phyloP scores from a whole-genome alignment of 306 rosid species.

The Quercus alba region DNA sequence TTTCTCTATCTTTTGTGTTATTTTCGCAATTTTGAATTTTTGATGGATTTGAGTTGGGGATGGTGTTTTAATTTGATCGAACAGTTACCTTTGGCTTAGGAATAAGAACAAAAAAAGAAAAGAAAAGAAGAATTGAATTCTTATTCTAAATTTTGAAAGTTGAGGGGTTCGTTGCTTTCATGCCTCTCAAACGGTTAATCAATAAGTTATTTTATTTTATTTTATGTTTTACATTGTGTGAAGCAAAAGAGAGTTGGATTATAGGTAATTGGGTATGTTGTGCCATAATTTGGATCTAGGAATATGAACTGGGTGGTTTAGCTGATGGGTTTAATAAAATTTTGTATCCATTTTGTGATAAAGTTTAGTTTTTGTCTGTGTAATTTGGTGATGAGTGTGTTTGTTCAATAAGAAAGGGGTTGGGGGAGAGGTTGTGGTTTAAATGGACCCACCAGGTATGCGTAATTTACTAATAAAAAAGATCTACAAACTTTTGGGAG shows the following conservation, averaged over 20 bases:
- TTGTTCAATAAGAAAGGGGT: background rate
- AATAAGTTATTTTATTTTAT: no score
- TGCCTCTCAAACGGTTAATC: background rate
- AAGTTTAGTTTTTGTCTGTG: background rate
- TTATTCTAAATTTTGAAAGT: background rate
- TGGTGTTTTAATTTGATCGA: constrained; percentile 15
- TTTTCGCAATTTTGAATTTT: background rate
- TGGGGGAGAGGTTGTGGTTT: background rate
- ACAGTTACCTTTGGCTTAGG: constrained; percentile 6
- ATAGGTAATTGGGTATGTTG: background rate
- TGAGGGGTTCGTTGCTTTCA: background rate
- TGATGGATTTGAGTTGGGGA: background rate
- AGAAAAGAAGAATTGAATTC: background rate
- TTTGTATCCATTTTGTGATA: background rate
- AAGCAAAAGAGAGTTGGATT: background rate
- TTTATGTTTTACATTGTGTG: background rate
- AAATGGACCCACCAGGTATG: no score
- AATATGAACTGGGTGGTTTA: background rate
- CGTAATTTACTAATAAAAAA: no score
- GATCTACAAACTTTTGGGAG: no score
- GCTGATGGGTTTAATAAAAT: background rate
- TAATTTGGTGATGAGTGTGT: background rate
- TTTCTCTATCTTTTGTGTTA: background rate
- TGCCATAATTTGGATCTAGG: background rate
- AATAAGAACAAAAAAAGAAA: background rate